Percentiles rank a stretch among this genome's conserved stretches.
These are phyloP conservation scores for Penicillium taxi DNA, from an alignment of 495 filamentous ascomycete species.

Conservation along the genomic window DNA sequence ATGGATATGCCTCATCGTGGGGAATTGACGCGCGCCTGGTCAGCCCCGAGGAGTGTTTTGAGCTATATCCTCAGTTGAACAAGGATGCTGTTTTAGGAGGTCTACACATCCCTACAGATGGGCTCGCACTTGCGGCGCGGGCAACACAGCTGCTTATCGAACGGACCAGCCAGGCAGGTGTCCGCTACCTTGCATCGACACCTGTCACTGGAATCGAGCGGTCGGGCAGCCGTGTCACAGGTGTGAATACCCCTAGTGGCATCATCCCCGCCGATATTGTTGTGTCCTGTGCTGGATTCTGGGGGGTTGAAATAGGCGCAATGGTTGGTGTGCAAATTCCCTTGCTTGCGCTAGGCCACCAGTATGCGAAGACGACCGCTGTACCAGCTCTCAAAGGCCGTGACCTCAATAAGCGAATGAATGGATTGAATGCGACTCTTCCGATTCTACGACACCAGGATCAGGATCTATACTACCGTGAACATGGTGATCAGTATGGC, in stretches of 20 bases:
- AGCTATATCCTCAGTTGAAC: conserved; percentile 38
- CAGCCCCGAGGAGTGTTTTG: conserved; percentile 33
- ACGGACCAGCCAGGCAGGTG: conserved; percentile 38
- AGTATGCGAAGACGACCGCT: conserved; percentile 43
- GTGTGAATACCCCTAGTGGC: conserved; percentile 34
- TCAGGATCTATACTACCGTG: conserved; percentile 46
- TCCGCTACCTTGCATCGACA: conserved; percentile 38
- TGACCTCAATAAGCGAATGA: conserved; percentile 22
- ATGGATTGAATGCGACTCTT: conserved; percentile 33
- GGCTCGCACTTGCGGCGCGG: conserved; percentile 42
- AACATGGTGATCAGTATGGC: conserved; percentile 44
- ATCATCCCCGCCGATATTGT: conserved; percentile 36
- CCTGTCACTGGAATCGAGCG: conserved; percentile 39
- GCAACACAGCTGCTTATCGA: conserved; percentile 43
- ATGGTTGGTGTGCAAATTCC: conserved; percentile 44
- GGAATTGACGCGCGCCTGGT: conserved; percentile 39
- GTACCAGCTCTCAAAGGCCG: conserved; percentile 26
- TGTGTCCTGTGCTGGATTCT: conserved; percentile 47
- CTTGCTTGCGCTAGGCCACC: conserved; percentile 43
- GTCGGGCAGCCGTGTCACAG: conserved; percentile 53
- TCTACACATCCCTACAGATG: conserved; percentile 43
- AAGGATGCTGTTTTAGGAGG: conserved; percentile 40
- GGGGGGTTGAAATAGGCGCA: conserved; percentile 45
- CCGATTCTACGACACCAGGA: conserved; percentile 47
- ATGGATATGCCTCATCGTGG: conserved; percentile 42